Base-by-base conservation (phyloP, 805 yeast species). In the Jamesozyma gamospora region DNA sequence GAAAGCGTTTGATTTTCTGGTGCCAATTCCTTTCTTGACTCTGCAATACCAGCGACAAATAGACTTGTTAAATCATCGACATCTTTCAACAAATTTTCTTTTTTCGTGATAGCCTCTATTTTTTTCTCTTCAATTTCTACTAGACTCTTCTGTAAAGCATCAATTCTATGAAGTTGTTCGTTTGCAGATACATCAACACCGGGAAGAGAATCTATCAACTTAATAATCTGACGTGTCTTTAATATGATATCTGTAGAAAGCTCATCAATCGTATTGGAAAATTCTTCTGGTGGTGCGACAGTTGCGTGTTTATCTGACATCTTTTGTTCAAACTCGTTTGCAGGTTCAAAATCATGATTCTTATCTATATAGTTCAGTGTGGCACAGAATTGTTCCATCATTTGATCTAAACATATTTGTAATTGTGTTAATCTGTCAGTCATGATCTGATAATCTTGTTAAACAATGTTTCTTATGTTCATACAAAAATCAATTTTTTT, bases 381-480 rank as follows among this genome's bases (percentile, higher is more conserved):
- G 2, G 90, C 84, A 49, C 79, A 76, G 63, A 83, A 80, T 61
- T 82, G 88, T 45, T 83, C 92, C 43, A 80, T 73, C 43, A 83
- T 70, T 55, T 75, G 69, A 58, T 88, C 97, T 28, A 88, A 66
- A 50, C 96, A 85, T 34, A 83, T 72, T 53, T 88, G 97, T 18
- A 88, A 70, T 57, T 88, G 97, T 2, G 96, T 85, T 28, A 88
- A 67, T 54, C 96, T 69, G 62, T 88, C 97, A 0, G 94, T 70
- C 94, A 83, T 80, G 15, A 14, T 12, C 13, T 28, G n/a, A 11
- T 12, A 6, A 12, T 28, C 6, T 28, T 6, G 15, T 6, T 6
- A 4, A 14, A 12, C 10, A 28, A 12, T 28, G 30, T 28, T 28
- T 28, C 10, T 28, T 28, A n/a, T 28, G 24, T 21, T 21, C 24